Base-by-base conservation (phyloP, 345 rosid genomes). In the Mallotus nudiflorus region DNA sequence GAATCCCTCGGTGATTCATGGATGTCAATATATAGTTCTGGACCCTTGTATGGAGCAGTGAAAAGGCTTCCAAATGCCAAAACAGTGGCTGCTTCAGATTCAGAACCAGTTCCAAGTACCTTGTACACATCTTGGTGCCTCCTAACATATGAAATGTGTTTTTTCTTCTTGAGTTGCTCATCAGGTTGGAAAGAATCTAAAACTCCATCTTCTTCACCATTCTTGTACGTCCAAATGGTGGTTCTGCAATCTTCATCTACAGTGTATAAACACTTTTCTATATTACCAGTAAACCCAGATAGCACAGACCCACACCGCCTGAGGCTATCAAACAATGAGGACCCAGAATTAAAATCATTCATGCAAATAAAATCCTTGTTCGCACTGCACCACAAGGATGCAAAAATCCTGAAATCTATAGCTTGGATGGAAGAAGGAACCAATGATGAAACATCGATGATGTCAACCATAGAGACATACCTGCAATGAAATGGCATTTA, bases 21-120 rank as follows among this genome's bases (percentile, higher is more conserved):
- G 22, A 92, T 84, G 78, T 92, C 97, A 18, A 92, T 85, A 79
- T 88, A 77, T 35, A 81, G 82, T 63, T 90, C 84, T 0, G 98
- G 88, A 33, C 93, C 98, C 76, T 80, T 91, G 77, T 92, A 92
- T 10, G 93, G 88, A 70, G 93, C 78, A 6, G 94, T 89, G 75
- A 91, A 96, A 52, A 96, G 93, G 70, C 89, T 89, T 66, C 98
- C 99, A 65, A 96, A 96, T 59, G 96, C 89, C 51, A 92, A 54
- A 73, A 96, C 78, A 69, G 81, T 63, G 20, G 82, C 96, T 25
- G 82, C 78, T 37, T 85, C 88, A 37, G 91, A 91, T 83, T 78
- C 80, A 9, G 89, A 82, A 65, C 92, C 91, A 69, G 87, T 87
- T n/a, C 99, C 96, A 54, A 91, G 86, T 65, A 73, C 45, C 81